Conservation (phyloP, 2,329 filamentous ascomycete species). For the Ceratocystis alfenasii region DNA sequence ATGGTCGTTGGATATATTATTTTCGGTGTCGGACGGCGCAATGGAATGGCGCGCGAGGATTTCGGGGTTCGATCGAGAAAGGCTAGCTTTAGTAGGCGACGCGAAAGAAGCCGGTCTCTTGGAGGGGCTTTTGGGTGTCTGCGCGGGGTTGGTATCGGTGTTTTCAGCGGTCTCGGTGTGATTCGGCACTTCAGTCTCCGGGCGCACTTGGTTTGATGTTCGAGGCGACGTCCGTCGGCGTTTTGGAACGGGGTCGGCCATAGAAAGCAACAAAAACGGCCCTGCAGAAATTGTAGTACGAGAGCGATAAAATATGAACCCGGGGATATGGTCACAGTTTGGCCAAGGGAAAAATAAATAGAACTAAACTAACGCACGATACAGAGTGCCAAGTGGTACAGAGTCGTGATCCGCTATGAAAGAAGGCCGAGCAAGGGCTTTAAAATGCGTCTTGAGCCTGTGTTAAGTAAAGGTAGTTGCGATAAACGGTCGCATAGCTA, state of each 20-base stretch:
- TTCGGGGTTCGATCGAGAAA: constrained; percentile 49
- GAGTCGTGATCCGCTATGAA: background rate
- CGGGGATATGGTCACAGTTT: background rate
- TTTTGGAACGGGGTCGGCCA: constrained; percentile 50
- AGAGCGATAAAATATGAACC: background rate
- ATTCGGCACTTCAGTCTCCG: constrained; percentile 17
- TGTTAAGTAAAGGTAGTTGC: background rate
- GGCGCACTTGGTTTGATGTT: constrained; percentile 31
- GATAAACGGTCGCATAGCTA: background rate
- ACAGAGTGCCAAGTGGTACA: background rate
- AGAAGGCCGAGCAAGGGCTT: background rate
- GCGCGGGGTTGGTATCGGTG: constrained; percentile 30
- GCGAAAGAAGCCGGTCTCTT: constrained; percentile 44
- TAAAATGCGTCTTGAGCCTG: background rate
- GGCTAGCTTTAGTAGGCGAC: constrained; percentile 54
- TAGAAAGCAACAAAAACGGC: constrained; percentile 22
- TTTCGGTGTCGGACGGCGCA: constrained; percentile 6
- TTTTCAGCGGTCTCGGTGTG: constrained; percentile 12
- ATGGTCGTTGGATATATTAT: background rate
- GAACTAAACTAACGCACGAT: no score
- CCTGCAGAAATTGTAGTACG: background rate
- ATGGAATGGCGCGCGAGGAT: constrained; percentile 36
- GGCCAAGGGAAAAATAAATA: background rate
- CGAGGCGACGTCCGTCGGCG: constrained; percentile 51
- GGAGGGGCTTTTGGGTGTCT: constrained; percentile 26